Conservation (phyloP, 352 stramenopile genomes). For the Hyaloperonospora brassicae region DNA sequence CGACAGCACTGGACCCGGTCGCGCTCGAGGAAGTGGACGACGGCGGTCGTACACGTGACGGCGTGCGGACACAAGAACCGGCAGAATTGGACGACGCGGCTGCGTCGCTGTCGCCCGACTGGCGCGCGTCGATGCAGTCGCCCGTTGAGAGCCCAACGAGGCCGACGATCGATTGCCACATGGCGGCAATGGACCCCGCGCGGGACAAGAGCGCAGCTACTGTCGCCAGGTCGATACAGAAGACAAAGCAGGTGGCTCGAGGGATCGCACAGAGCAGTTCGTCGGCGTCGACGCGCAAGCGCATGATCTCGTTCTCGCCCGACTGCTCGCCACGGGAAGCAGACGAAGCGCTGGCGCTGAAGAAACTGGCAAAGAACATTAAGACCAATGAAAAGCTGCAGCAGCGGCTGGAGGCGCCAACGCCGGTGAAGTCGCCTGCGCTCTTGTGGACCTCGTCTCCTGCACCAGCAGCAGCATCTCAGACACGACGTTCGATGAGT, state of each 20-base stretch:
- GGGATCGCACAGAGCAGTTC: conserved; percentile 67
- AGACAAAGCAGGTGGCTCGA: conserved; percentile 33
- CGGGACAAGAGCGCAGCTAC: conserved; percentile 35
- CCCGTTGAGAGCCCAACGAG: conserved; percentile 9
- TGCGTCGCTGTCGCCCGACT: conserved; percentile 10
- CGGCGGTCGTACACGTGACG: no score
- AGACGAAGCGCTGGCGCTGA: conserved; percentile 43
- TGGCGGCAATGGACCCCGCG: conserved; percentile 35
- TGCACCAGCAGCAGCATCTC: conserved; percentile 6
- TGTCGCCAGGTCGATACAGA: conserved; percentile 21
- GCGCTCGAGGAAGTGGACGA: no score
- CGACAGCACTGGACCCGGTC: no score
- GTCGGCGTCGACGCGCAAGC: conserved; percentile 55
- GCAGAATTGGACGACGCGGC: not conserved
- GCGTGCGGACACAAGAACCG: no score
- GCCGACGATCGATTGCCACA: conserved; percentile 2
- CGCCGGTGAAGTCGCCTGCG: conserved; percentile 27
- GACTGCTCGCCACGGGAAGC: conserved; percentile 47
- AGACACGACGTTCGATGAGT: conserved; percentile 15
- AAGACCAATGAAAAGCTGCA: conserved; percentile 65
- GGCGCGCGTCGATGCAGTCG: conserved; percentile 8
- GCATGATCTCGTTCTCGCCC: conserved; percentile 77
- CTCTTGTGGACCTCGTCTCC: conserved; percentile 22
- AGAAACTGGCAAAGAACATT: conserved; percentile 62
- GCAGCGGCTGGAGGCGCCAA: conserved; percentile 44